phyloP scores from a whole-genome alignment of 768 basidiomycete genomes.

The Naganishia onofrii region DNA sequence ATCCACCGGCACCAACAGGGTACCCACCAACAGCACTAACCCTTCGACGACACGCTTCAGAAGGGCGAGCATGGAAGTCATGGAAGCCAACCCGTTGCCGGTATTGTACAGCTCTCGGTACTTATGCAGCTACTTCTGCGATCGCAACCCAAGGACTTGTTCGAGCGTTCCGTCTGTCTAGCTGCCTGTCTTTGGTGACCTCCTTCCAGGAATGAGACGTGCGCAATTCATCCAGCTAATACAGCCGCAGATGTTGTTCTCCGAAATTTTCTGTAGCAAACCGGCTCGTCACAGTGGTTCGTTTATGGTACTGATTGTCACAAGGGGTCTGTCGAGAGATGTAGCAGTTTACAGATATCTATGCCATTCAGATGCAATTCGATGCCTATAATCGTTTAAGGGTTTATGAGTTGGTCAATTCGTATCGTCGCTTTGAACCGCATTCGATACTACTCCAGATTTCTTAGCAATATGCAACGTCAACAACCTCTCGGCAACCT shows the following conservation, averaged over 20 bases:
- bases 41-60: background rate
- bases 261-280: background rate
- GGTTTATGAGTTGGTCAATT: too few relatives aligned
- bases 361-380: too few relatives aligned
- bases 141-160: too few relatives aligned
- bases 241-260: background rate
- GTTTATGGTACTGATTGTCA: too few relatives aligned
- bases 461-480: conserved; percentile 7
- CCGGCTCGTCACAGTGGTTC: background rate
- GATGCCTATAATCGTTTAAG: too few relatives aligned
- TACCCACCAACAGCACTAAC: background rate
- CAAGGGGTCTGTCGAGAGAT: too few relatives aligned
- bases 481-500: background rate
- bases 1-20: background rate
- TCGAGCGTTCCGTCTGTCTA: background rate
- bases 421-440: too few relatives aligned
- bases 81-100: background rate
- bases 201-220: background rate
- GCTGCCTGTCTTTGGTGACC: background rate
- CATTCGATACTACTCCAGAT: background rate
- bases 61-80: background rate
- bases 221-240: background rate
- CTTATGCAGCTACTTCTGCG: too few relatives aligned
- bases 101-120: background rate
- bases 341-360: too few relatives aligned